phyloP scores from a whole-genome alignment of 352 stramenopile species.

The Phytophthora pseudosyringae region DNA sequence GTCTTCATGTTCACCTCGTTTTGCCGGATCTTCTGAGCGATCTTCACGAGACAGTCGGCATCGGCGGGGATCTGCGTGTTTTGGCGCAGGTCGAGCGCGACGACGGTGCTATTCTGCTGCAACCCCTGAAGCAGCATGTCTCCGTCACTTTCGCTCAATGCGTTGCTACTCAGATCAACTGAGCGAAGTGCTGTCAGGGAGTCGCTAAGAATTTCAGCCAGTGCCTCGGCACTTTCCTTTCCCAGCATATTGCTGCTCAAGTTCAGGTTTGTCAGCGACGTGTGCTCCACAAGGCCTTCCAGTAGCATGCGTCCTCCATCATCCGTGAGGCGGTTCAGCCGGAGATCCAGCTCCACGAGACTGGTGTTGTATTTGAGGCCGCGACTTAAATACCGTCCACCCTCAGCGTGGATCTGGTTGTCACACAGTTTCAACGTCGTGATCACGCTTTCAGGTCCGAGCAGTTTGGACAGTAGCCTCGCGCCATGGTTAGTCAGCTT shows the following conservation, averaged over 20 bases:
- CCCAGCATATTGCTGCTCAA: conserved; percentile 86
- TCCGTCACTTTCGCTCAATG: conserved; percentile 65
- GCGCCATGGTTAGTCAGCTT: conserved; percentile 95
- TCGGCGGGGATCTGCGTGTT: conserved; percentile 74
- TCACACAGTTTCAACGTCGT: conserved; percentile 91
- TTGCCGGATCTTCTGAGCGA: conserved; percentile 73
- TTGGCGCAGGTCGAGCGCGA: conserved; percentile 79
- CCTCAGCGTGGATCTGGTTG: conserved; percentile 95
- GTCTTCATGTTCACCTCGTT: conserved; percentile 75
- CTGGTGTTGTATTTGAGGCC: conserved; percentile 91
- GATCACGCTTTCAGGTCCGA: conserved; percentile 90
- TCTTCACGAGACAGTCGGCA: conserved; percentile 62
- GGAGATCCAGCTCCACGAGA: conserved; percentile 90
- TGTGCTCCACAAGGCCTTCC: conserved; percentile 81
- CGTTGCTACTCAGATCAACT: conserved; percentile 88
- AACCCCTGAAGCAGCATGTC: conserved; percentile 66
- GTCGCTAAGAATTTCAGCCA: conserved; percentile 80
- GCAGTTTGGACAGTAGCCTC: conserved; percentile 89
- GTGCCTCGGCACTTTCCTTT: conserved; percentile 68
- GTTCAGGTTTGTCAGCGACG: conserved; percentile 77
- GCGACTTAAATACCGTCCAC: conserved; percentile 89
- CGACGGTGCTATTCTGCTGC: conserved; percentile 60
- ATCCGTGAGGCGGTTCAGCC: conserved; percentile 92
- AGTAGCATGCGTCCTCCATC: conserved; percentile 90
- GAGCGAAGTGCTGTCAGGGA: conserved; percentile 62